These are phyloP conservation scores for Stagonosporopsis tanaceti DNA, from an alignment of 2,329 filamentous ascomycete genomes.

Conservation along the genomic window DNA sequence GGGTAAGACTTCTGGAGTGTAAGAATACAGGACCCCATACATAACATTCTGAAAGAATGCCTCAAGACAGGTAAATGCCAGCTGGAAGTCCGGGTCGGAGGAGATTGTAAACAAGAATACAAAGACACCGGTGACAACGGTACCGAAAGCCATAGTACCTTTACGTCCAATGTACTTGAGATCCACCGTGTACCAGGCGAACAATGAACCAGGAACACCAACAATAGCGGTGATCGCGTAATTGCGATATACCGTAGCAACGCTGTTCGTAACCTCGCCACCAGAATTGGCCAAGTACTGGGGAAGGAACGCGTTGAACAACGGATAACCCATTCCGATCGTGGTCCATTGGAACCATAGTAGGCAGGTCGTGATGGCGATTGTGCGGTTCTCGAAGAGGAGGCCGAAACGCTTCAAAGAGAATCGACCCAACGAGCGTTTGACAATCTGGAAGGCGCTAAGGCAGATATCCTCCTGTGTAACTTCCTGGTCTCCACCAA, in stretches of 20 bases:
- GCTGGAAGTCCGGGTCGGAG: slow-evolving; percentile 64
- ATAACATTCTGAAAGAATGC: slow-evolving; percentile 68
- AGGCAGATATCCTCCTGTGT: slow-evolving; percentile 49
- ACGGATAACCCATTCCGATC: no score
- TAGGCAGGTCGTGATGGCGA: slow-evolving; percentile 59
- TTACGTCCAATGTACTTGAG: slow-evolving; percentile 75
- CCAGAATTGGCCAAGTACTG: slow-evolving; percentile 76
- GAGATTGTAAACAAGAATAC: slow-evolving; percentile 72
- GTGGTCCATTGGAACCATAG: slow-evolving; percentile 83
- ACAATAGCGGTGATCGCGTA: slow-evolving; percentile 81
- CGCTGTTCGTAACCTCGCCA: slow-evolving; percentile 32
- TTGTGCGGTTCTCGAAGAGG: slow-evolving; percentile 62
- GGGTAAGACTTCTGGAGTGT: slow-evolving; percentile 79
- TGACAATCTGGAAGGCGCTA: slow-evolving; percentile 59
- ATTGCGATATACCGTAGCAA: slow-evolving; percentile 71
- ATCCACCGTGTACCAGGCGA: slow-evolving; percentile 77
- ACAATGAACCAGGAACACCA: slow-evolving; percentile 78
- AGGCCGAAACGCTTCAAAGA: slow-evolving; percentile 72
- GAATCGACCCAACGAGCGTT: slow-evolving; percentile 69
- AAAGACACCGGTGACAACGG: slow-evolving; percentile 72
- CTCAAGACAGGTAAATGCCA: slow-evolving; percentile 72
- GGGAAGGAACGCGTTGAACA: slow-evolving; percentile 91
- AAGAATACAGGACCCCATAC: slow-evolving; percentile 78
- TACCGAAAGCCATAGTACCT: slow-evolving; percentile 74
- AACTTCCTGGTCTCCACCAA: slow-evolving; percentile 59